A percentile compares a stretch with the other conserved stretches of the same genome.
phyloP scores from a whole-genome alignment of 179 eudicot genomes.

The Heliamphora pulchella region DNA sequence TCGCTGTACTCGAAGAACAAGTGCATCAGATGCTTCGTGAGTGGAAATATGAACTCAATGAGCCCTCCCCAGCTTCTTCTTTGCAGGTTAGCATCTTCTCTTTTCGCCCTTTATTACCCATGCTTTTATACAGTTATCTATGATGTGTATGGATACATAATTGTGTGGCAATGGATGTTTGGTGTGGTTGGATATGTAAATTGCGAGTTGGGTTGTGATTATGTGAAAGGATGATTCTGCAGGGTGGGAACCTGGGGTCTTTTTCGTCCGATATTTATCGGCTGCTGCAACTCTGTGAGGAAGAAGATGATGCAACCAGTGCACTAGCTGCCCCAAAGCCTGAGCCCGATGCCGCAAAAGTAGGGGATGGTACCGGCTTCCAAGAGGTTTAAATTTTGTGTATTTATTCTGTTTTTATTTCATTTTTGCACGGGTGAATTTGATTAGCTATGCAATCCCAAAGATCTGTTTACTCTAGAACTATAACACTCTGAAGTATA shows the following conservation, averaged over 20 bases:
- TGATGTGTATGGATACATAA: background rate
- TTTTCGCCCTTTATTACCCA: background rate
- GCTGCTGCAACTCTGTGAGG: constrained; percentile 75
- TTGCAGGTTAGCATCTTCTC: constrained; percentile 35
- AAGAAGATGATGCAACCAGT: constrained; percentile 98
- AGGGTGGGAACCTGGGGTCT: constrained; percentile 68
- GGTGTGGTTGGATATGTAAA: background rate
- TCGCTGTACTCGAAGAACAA: constrained; percentile 74
- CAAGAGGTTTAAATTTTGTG: constrained; percentile 37
- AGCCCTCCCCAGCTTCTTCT: constrained; percentile 95
- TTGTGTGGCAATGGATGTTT: background rate
- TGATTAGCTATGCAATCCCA: background rate
- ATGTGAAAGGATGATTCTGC: constrained; percentile 20
- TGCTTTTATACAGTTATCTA: constrained; percentile 30
- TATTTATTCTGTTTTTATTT: background rate
- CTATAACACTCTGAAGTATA: background rate
- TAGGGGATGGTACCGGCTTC: constrained; percentile 26
- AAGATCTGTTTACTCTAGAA: too few species aligned
- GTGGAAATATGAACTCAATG: constrained; percentile 86
- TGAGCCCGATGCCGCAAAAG: constrained; percentile 60
- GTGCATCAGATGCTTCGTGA: constrained; percentile 93
- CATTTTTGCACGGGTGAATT: background rate
- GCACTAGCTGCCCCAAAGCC: constrained; percentile 64
- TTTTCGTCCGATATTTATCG: constrained; percentile 79
- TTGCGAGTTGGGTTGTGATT: constrained; percentile 8